phyloP scores from a whole-genome alignment of 2,329 filamentous ascomycete genomes.

The Exophiala bonariae region DNA sequence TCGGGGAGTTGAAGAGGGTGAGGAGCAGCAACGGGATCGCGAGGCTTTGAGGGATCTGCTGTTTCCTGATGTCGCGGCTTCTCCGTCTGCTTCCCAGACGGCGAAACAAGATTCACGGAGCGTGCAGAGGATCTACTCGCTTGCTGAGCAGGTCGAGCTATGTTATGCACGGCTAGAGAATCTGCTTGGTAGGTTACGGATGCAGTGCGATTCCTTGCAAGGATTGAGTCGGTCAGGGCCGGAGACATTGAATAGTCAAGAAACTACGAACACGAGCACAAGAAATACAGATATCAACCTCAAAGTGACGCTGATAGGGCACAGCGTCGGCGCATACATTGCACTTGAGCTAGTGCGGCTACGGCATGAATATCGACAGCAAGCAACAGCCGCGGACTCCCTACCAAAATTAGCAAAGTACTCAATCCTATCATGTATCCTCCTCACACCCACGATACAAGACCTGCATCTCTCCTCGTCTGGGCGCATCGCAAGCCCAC shows the following conservation, averaged over 20 bases:
- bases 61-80: neutral
- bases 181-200: conserved; percentile 31
- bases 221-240: conserved; percentile 15
- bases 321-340: conserved; percentile 74
- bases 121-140: conserved; percentile 18
- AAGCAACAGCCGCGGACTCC: no score
- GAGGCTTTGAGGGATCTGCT: neutral
- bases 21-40: neutral
- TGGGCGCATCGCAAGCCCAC: conserved; percentile 63
- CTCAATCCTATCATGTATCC: conserved; percentile 53
- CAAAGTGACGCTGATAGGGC: conserved; percentile 66
- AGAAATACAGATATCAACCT: conserved; percentile 22
- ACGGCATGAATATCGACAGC: conserved; percentile 40
- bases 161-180: conserved; percentile 44
- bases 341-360: conserved; percentile 66
- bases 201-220: conserved; percentile 12
- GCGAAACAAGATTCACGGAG: no score
- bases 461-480: conserved; percentile 65
- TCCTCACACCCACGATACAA: conserved; percentile 74
- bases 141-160: conserved; percentile 49
- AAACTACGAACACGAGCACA: no score
- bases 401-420: conserved; percentile 29
- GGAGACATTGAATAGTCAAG: no score
- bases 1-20: neutral
- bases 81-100: neutral